Conservation (phyloP, 2,329 filamentous ascomycete species). For the Colletotrichum tropicale region DNA sequence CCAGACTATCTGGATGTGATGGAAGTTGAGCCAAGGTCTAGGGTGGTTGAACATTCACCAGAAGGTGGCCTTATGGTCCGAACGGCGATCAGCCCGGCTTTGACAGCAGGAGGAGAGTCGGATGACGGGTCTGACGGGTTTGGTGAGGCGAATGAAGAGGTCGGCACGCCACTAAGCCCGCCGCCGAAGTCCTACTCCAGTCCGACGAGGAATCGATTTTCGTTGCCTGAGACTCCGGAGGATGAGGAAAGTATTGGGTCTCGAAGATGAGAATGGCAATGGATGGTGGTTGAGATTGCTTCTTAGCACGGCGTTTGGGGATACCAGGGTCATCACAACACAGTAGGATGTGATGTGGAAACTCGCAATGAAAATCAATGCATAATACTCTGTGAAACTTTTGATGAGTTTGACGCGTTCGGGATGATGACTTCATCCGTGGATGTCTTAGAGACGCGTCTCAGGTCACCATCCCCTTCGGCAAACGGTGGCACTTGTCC, state of each 20-base stretch:
- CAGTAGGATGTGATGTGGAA: not conserved
- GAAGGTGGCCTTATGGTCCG: not conserved
- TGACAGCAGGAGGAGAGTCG: not conserved
- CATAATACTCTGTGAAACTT: not conserved
- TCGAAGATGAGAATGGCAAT: not conserved
- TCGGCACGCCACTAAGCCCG: conserved; percentile 11
- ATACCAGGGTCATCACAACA: not conserved
- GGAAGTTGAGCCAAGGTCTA: not conserved
- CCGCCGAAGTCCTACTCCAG: conserved; percentile 2
- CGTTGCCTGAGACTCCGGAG: not conserved
- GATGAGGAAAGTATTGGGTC: not conserved
- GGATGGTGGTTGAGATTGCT: not conserved
- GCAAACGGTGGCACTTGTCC: not conserved
- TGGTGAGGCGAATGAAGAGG: not conserved
- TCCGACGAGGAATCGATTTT: not conserved
- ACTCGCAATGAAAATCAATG: not conserved
- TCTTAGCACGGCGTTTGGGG: not conserved
- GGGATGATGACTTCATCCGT: not conserved
- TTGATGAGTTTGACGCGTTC: not conserved
- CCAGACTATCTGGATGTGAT: not conserved
- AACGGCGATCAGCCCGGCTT: not conserved
- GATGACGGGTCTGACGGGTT: conserved; percentile 1
- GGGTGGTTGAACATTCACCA: not conserved
- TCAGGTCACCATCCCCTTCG: not conserved
- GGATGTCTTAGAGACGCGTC: not conserved